These are phyloP conservation scores for Thalia dealbata DNA, from an alignment of 176 grass and related monocot species.

Conservation along the genomic window DNA sequence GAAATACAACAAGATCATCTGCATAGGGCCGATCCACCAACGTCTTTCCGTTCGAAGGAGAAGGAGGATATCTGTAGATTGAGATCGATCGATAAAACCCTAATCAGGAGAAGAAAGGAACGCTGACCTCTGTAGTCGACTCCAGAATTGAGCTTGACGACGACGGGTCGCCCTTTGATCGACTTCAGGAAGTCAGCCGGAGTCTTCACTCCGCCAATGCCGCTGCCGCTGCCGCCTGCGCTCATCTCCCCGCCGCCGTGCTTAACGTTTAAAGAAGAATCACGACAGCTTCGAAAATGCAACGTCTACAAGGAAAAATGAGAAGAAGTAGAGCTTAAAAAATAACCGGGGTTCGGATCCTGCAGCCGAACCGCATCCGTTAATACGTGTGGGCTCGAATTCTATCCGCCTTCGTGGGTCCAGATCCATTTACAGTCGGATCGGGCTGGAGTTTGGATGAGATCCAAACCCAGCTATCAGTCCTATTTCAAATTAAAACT, in stretches of 20 bases:
- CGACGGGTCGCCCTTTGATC: slow-evolving; percentile 80
- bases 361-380: no score
- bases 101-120: background rate
- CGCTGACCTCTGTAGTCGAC: slow-evolving; percentile 83
- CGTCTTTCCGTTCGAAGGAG: background rate
- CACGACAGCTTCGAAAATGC: no score
- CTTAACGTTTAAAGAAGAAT: background rate
- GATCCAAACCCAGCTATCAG: no score
- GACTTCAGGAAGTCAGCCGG: slow-evolving; percentile 96
- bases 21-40: background rate
- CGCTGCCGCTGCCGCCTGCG: slow-evolving; percentile 28
- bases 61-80: background rate
- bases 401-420: no score
- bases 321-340: no score
- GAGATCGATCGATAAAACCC: background rate
- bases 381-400: no score
- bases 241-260: slow-evolving; percentile 29
- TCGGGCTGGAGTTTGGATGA: no score
- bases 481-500: no score
- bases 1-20: no score
- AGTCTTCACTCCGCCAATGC: slow-evolving; percentile 59
- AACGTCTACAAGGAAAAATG: no score
- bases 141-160: slow-evolving; percentile 92
- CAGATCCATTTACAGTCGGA: no score
- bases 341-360: no score